Percentiles rank a stretch among this genome's conserved stretches.
Evolutionary conservation across 2,329 filamentous ascomycete species (phyloP).

Genomic region (Phoma sp.): DNA sequence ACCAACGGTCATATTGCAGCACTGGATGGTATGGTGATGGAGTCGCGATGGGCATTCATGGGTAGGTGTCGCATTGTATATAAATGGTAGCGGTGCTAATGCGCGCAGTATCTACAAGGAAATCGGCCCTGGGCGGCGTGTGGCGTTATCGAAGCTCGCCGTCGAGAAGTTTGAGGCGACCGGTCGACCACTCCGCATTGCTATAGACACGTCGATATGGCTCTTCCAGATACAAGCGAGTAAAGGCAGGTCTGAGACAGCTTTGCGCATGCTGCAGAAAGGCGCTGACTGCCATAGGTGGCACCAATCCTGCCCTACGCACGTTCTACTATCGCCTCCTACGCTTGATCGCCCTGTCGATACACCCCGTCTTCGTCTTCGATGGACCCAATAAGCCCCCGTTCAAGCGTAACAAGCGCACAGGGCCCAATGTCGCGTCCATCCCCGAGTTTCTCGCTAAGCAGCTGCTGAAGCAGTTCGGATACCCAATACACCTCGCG

Average conservation of each 20-base stretch:
- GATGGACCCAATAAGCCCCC: constrained; percentile 84
- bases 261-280: background rate
- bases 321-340: constrained; percentile 92
- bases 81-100: constrained; percentile 21
- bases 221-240: constrained; percentile 91
- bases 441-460: constrained; percentile 80
- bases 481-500: constrained; percentile 82
- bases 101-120: constrained; percentile 81
- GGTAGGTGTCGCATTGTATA: constrained; percentile 31
- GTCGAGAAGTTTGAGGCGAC: constrained; percentile 76
- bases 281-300: constrained; percentile 60
- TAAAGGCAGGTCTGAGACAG: constrained; percentile 60
- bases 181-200: constrained; percentile 79
- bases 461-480: constrained; percentile 82
- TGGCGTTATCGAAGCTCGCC: constrained; percentile 83
- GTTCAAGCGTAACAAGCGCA: constrained; percentile 86
- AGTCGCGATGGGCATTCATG: constrained; percentile 50
- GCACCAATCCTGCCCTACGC: constrained; percentile 86
- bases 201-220: constrained; percentile 97
- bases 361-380: constrained; percentile 89
- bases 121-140: constrained; percentile 79
- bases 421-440: constrained; percentile 68
- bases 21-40: constrained; percentile 7
- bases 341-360: constrained; percentile 76
- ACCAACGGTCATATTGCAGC: background rate